phyloP scores from a whole-genome alignment of 257 asterid species.

The Marsdenia floribunda region DNA sequence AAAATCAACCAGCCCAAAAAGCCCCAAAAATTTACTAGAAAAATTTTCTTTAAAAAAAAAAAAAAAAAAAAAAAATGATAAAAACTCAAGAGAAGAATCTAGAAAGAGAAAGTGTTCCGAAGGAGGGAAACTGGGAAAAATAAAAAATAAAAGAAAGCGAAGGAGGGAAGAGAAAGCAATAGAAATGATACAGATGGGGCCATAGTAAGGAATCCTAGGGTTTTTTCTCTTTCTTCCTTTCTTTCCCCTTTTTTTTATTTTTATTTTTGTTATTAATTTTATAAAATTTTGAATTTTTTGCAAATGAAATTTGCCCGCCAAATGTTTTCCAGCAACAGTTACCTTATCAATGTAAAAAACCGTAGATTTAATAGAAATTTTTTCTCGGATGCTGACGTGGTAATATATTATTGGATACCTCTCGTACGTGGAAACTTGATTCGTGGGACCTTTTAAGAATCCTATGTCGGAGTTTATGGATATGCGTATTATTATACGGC shows the following conservation, averaged over 20 bases:
- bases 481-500: slow-evolving; percentile 1
- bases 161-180: neutral
- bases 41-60: neutral
- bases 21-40: neutral
- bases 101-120: slow-evolving; percentile 8
- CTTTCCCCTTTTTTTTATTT: neutral
- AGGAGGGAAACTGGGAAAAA: slow-evolving; percentile 9
- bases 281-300: slow-evolving; percentile 33
- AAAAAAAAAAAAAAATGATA: neutral
- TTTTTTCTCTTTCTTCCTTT: slow-evolving; percentile 13
- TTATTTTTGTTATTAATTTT: neutral
- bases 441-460: slow-evolving; percentile 36
- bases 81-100: neutral
- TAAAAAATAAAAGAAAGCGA: neutral
- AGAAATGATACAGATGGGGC: slow-evolving; percentile 20
- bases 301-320: slow-evolving; percentile 66
- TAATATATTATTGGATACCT: slow-evolving; percentile 12
- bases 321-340: slow-evolving; percentile 41
- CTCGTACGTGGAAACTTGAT: no score
- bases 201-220: slow-evolving; percentile 42
- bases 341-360: slow-evolving; percentile 21
- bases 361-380: slow-evolving; percentile 5
- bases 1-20: neutral
- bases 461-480: slow-evolving; percentile 24
- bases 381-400: slow-evolving; percentile 15